These are phyloP conservation scores for Nakazawaea wickerhamii DNA, from an alignment of 805 yeast genomes.

Conservation along the genomic window DNA sequence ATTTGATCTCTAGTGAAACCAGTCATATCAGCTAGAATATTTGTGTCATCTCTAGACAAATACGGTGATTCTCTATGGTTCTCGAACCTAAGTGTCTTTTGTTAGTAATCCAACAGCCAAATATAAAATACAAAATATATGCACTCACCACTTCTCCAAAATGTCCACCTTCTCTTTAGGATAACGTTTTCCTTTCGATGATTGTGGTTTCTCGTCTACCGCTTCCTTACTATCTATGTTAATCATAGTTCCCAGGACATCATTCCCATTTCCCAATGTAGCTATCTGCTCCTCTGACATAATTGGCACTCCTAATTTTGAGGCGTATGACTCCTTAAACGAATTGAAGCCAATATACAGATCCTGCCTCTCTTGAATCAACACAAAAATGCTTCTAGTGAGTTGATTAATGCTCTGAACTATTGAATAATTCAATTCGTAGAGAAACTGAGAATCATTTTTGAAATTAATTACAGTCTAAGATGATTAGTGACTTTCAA, in stretches of 20 bases:
- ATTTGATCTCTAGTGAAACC: constrained; percentile 17
- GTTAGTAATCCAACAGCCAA: background rate
- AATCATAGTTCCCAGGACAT: no score
- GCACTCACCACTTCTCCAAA: constrained; percentile 13
- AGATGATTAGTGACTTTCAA: background rate
- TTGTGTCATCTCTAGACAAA: constrained; percentile 14
- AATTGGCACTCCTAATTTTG: background rate
- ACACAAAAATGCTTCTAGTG: background rate
- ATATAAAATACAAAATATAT: background rate
- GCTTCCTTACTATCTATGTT: background rate
- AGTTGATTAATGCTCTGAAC: background rate
- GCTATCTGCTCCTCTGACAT: background rate
- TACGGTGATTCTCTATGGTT: constrained; percentile 19
- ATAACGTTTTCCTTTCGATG: constrained; percentile 7
- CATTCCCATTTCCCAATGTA: background rate
- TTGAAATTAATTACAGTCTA: background rate
- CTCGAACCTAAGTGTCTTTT: constrained; percentile 15
- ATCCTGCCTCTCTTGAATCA: background rate
- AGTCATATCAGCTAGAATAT: constrained; percentile 13
- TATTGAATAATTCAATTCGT: background rate
- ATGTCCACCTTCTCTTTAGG: constrained; percentile 7
- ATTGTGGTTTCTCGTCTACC: background rate
- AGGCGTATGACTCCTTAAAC: background rate
- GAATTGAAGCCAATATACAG: background rate
- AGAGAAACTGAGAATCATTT: background rate